phyloP scores from a whole-genome alignment of 2,329 filamentous ascomycete genomes.

The Verticillium zaregamsianum region DNA sequence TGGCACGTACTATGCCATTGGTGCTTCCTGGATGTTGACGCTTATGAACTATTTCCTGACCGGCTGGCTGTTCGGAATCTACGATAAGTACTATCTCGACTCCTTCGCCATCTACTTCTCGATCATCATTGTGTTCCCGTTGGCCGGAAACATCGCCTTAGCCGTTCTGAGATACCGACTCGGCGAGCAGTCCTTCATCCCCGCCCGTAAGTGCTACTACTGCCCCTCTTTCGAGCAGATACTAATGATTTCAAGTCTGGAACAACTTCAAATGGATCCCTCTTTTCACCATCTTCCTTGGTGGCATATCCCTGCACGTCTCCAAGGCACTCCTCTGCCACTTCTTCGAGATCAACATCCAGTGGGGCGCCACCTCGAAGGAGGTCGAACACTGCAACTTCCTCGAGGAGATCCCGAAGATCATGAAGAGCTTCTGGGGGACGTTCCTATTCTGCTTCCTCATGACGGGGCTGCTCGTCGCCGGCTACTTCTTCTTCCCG shows the following conservation, averaged over 20 bases:
- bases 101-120: constrained; percentile 61
- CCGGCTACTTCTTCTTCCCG: constrained; percentile 37
- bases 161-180: constrained; percentile 61
- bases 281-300: constrained; percentile 43
- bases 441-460: constrained; percentile 47
- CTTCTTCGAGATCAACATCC: constrained; percentile 37
- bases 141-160: constrained; percentile 55
- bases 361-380: constrained; percentile 55
- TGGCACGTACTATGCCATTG: constrained; percentile 66
- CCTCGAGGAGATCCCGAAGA: constrained; percentile 49
- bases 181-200: constrained; percentile 46
- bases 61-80: constrained; percentile 65
- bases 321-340: constrained; percentile 36
- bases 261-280: constrained; percentile 62
- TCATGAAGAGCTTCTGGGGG: constrained; percentile 47
- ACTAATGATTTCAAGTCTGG: constrained; percentile 24
- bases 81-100: constrained; percentile 65
- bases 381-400: constrained; percentile 54
- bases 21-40: constrained; percentile 62
- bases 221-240: neutral
- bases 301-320: constrained; percentile 38
- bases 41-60: constrained; percentile 67
- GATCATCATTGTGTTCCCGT: constrained; percentile 62
- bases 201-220: constrained; percentile 13
- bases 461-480: constrained; percentile 42